phyloP scores from a whole-genome alignment of 2,329 filamentous ascomycete species.

The Cladosporium sp. region DNA sequence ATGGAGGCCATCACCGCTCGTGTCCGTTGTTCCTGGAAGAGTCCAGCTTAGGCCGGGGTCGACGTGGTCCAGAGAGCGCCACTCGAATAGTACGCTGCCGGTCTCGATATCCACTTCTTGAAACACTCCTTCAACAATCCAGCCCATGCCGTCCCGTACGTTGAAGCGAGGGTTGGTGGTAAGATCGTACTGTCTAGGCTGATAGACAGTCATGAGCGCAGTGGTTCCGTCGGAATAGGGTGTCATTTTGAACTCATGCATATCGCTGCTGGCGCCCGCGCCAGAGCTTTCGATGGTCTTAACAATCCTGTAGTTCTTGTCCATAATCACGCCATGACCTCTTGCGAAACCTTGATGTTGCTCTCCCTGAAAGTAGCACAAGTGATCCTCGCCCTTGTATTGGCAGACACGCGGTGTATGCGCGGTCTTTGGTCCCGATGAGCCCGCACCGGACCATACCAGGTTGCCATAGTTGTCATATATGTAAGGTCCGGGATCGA shows the following conservation, averaged over 20 bases:
- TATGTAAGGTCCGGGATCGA: slow-evolving; percentile 49
- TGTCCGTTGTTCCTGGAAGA: slow-evolving; percentile 38
- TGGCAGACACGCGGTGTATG: slow-evolving; percentile 47
- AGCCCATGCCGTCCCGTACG: slow-evolving; percentile 42
- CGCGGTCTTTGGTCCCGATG: slow-evolving; percentile 45
- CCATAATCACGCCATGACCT: slow-evolving; percentile 50
- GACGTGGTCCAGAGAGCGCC: slow-evolving; percentile 56
- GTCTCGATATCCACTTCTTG: slow-evolving; percentile 54
- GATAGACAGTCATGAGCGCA: slow-evolving; percentile 36
- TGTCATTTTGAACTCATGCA: slow-evolving; percentile 51
- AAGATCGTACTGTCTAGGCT: slow-evolving; percentile 43
- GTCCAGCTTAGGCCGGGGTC: slow-evolving; percentile 47
- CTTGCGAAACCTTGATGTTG: slow-evolving; percentile 50
- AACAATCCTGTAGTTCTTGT: slow-evolving; percentile 47
- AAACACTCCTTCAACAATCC: slow-evolving; percentile 51
- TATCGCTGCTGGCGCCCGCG: slow-evolving; percentile 43
- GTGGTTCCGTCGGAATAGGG: slow-evolving; percentile 39
- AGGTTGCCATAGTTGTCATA: slow-evolving; percentile 50
- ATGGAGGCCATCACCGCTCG: slow-evolving; percentile 45
- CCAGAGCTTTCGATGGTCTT: slow-evolving; percentile 41
- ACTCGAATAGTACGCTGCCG: slow-evolving; percentile 55
- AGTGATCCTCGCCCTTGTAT: slow-evolving; percentile 45
- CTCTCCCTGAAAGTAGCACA: slow-evolving; percentile 51
- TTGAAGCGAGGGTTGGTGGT: slow-evolving; percentile 35
- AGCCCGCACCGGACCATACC: slow-evolving; percentile 49